Base-by-base conservation (phyloP, 73 alveolate genomes). In the Tetrahymena thermophila region DNA sequence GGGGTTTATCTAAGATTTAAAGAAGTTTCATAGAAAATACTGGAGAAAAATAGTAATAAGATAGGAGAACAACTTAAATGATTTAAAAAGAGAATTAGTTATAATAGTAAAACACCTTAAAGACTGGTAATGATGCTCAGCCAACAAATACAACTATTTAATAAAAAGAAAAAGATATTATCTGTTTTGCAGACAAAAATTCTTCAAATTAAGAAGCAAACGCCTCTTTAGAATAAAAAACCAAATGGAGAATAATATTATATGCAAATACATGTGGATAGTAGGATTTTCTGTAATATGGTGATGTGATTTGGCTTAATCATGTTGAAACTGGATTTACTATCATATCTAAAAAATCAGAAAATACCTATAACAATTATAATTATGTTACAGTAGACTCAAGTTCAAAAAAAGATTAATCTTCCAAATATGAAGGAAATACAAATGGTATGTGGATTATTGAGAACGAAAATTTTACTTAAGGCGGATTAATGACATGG, bases 391-490 rank as follows among this genome's bases (percentile, higher is more conserved):
- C 55, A 85, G 84, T 89, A 85, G 40, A 95, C 95, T 21, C 89
- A 7, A 71, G 38, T 71, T 28, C 89, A 19, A 95, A 95, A 55
- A 95, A 85, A 85, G 97, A 95, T 85, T 95, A 85, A 85, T 85
- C 94, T 28, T 94, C 94, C n/a, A 85, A 95, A 35, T 95, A 85
- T 50, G 94, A 85, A 28, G 96, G 96, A 6, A 95, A 96, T 94
- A 96, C 97, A 9, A 96, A 96, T 43, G 98, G 98, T 5, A 93
- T 96, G 95, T 96, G 98, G 97, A 85, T 56, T 15, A 95, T 96
- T 15, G 98, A 96, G 56, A 23, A 85, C 44, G 94, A 95, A 40
- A 94, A 96, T 16, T 85, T 85, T 42, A 40, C 44, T 43, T 40
- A 37, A 40, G 98, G 98, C 35, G 97, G 97, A 35, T 40, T 83